These are phyloP conservation scores for Blepharisma undulans DNA, from an alignment of 169 alveolate genomes.

Conservation along the genomic window DNA sequence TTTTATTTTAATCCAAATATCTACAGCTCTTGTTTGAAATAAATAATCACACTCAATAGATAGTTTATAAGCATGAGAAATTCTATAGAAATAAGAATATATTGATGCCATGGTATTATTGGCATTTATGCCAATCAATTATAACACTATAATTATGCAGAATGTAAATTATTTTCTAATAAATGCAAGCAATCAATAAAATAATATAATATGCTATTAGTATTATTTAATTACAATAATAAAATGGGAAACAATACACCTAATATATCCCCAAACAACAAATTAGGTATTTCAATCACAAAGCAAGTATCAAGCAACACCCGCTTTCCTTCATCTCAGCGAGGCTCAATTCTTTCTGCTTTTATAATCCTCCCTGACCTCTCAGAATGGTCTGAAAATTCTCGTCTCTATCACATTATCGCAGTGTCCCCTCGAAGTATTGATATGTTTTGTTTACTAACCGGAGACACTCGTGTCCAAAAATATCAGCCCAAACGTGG, in stretches of 20 bases:
- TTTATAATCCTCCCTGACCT: neutral
- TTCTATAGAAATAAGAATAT: too few relatives aligned
- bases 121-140: too few relatives aligned
- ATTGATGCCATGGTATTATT: too few relatives aligned
- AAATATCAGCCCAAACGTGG: neutral
- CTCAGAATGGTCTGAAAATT: neutral
- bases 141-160: too few relatives aligned
- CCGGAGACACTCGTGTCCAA: neutral
- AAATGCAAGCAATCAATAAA: too few relatives aligned
- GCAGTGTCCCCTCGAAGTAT: neutral
- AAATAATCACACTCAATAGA: too few relatives aligned
- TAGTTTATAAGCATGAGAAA: too few relatives aligned
- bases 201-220: too few relatives aligned
- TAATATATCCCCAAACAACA: neutral
- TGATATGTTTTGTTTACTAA: conserved; percentile 27
- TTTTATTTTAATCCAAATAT: too few relatives aligned
- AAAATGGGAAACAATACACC: neutral
- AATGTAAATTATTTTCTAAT: too few relatives aligned
- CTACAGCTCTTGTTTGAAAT: too few relatives aligned
- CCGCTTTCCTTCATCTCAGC: neutral
- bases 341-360: neutral
- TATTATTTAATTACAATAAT: too few relatives aligned
- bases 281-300: neutral
- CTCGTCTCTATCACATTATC: neutral
- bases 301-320: neutral